Evolutionary conservation across 148 eudicot species (phyloP).

Genomic region (Pouteria glomerata): DNA sequence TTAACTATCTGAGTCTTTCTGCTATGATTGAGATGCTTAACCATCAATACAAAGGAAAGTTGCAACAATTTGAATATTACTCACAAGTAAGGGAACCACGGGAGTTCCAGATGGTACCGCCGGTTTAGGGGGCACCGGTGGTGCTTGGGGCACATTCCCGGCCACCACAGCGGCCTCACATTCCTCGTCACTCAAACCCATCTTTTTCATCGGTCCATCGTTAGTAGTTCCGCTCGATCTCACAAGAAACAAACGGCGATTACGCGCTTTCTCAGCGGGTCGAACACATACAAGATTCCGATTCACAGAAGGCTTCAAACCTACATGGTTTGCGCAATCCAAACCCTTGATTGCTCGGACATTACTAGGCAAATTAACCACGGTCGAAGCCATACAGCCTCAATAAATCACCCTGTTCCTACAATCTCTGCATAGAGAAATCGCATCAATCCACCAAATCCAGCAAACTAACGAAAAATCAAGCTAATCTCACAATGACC

Average conservation of each 20-base stretch:
- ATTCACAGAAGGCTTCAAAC: conserved; percentile 12
- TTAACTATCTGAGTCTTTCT: background rate
- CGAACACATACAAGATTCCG: conserved; percentile 12
- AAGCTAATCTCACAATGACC: background rate
- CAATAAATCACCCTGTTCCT: background rate
- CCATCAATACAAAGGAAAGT: background rate
- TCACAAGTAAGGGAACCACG: conserved; percentile 47
- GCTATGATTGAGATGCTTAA: background rate
- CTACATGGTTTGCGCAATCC: conserved; percentile 16
- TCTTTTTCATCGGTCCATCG: conserved; percentile 35
- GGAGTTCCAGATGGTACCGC: conserved; percentile 71
- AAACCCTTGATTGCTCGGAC: conserved; percentile 30
- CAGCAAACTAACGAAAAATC: background rate
- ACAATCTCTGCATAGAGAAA: conserved; percentile 1
- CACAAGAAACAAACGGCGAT: conserved; percentile 18
- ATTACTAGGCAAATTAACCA: conserved; percentile 27
- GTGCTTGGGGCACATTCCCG: conserved; percentile 71
- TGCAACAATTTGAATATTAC: conserved; percentile 11
- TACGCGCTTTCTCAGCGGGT: background rate
- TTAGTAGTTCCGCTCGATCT: conserved; percentile 31
- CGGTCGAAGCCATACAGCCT: conserved; percentile 29
- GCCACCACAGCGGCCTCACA: conserved; percentile 92
- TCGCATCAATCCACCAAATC: background rate
- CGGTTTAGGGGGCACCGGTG: conserved; percentile 60
- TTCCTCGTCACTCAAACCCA: conserved; percentile 53